Evolutionary conservation across 2,329 filamentous ascomycete species (phyloP), one percentile per base, ranked within the genome.

Genomic region (Ophiostoma sp.): DNA sequence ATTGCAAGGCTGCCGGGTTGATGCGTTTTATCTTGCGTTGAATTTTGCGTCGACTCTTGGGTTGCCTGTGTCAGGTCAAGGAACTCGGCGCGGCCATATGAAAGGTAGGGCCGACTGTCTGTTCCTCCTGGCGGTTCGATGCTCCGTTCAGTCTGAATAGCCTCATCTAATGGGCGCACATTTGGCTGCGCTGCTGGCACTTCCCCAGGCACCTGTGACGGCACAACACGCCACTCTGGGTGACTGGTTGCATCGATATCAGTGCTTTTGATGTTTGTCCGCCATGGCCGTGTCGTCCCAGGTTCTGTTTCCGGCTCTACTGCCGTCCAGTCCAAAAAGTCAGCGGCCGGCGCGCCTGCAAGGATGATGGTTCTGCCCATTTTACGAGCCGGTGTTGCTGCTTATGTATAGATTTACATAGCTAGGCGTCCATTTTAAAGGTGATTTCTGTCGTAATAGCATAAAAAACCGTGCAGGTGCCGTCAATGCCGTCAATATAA

Each of bases 331-430:
- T 85, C 80, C 28, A 93, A 83, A 31, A 83, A 81, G 11, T 81
- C 81, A 39, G 82, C 79, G 45, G 85, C 81, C 2, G 92, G 92
- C n/a, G 91, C 90, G 31, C 91, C 91, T 15, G 81, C 72, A 63
- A 83, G 77, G 33, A 84, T 78, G 8, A 84, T 64, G 28, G 82
- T 64, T 72, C 78, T 66, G 33, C 69, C 57, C 75, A 75, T 82
- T 3, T 36, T 25, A 1, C 25, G 63, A 8, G 36, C 63, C 6
- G 25, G 17, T 17, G 3, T 2, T 19, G n/a, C 2, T 45, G 36
- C 2, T 11, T 28, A 19, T 45, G 31, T 33, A 3, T n/a, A 1
- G 28, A 8, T 19, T 4, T 33, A 28, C 61, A 66, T 66, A 22
- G n/a, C 36, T 45, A 2, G 19, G 0, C n/a, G 5, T 7, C 15